Base-by-base conservation (phyloP, 2,329 filamentous ascomycete genomes). In the Aspergillus cejpii region DNA sequence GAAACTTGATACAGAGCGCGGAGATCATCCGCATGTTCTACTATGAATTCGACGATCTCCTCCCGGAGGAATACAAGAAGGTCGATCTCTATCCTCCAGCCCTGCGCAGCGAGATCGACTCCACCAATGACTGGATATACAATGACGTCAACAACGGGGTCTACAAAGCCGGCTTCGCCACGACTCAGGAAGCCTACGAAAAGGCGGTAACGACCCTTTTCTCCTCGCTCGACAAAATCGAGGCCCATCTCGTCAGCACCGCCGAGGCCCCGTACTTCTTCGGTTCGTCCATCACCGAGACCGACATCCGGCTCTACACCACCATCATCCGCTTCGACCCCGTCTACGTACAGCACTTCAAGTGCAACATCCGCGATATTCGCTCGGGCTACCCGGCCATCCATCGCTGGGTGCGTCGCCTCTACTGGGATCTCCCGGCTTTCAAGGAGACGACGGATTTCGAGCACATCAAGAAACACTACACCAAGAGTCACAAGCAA, bases 21-120 rank as follows among this genome's bases (percentile, higher is more conserved):
- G 90, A 96, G 71, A 95, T 96, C 63, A 82, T 95, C 64, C 83
- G 90, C 62, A 94, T 95, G 86, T 74, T 96, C 50, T 86, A 86
- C 62, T 77, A 76, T 33, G 86, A 81, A 65, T 97, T 97, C 62
- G 83, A 97, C 64, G 76, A 79, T 51, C 62, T 87, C 27, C 63
- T 90, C 19, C 76, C 77, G 0, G 72, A 76, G 2, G 64, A 82
- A 60, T 77, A 79, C 62, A 76, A 76, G 47, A 66, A 69, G 2
- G 63, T 90, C 4, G 78, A 83, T 37, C 74, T 90, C 31, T 86
- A 85, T 63, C 88, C 89, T 0, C 62, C 76, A 34, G 59, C 73
- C 0, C 71, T 94, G n/a, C 75, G 74, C 34, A 57, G 57, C 31
- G 65, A 84, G 40, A 94, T 96, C 56, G 88, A 96, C 50, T 78